Evolutionary conservation across 2,329 filamentous ascomycete species (phyloP), one percentile per base, ranked within the genome.

Genomic region (Stachybotrys elegans): DNA sequence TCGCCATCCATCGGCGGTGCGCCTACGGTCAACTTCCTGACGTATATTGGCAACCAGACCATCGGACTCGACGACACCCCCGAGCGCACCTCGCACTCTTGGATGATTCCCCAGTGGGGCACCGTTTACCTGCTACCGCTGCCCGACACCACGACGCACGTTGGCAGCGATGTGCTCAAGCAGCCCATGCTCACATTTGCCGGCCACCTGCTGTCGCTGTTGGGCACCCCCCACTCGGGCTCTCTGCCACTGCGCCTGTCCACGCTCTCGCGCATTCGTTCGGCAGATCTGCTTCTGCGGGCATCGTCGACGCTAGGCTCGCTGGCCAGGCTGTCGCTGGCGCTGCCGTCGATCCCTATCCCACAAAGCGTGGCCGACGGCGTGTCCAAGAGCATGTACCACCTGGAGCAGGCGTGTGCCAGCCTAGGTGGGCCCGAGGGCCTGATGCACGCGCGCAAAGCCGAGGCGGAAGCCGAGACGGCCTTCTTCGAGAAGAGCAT

Each of bases 401-500:
- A 94, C 59, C 75, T 98, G 2, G 78, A 88, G 22, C 73, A 80
- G 37, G 85, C 91, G 1, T 96, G 92, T 58, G 73, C 82, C 20
- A 80, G 81, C 43, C 72, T 97, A 3, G 79, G 79, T 27, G 73
- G 71, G 0, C 68, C 70, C 0, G 76, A 83, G 22, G 91, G 90
- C 0, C 70, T 98, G 31, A 78, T 84, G 49, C 83, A 92, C 60
- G 92, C 92, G 0, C 80, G 88, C 9, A 81, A 89, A 38, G 93
- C 93, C 6, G 91, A 96, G 65, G 78, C 81, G 3, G 89, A 94
- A 60, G 92, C 90, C 0, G 93, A 98, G 63, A 83, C 86, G 48
- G 92, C 92, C 0, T 98, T 98, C 66, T 98, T 98, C 55, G 93
- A 98, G 67, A 95, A 95, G 68, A 95, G 88, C 59, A 98, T 98